phyloP scores from a whole-genome alignment of 768 basidiomycete species.

The Rhodocollybia butyracea region DNA sequence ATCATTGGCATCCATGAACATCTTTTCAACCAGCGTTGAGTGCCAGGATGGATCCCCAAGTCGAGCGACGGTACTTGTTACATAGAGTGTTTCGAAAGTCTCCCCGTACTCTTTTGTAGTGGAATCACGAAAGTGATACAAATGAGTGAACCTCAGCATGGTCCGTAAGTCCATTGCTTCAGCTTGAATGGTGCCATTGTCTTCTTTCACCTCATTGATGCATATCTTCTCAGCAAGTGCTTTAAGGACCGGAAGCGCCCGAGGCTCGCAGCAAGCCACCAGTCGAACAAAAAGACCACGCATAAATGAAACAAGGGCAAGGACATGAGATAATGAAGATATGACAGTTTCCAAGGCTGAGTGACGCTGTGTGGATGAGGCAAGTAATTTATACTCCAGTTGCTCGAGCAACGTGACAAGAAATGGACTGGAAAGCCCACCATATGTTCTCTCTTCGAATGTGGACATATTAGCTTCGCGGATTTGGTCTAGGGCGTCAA shows the following conservation, averaged over 20 bases:
- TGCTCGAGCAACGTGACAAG: slow-evolving; percentile 82
- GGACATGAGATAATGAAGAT: slow-evolving; percentile 49
- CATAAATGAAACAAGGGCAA: slow-evolving; percentile 61
- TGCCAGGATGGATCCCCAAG: neutral
- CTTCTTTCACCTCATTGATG: neutral
- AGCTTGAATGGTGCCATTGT: neutral
- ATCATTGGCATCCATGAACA: neutral
- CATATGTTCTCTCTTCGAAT: slow-evolving; percentile 9
- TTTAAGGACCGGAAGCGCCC: neutral
- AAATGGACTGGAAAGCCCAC: slow-evolving; percentile 62
- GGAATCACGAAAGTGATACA: no score
- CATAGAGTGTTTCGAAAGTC: neutral
- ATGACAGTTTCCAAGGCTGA: slow-evolving; percentile 27
- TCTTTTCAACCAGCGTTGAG: neutral
- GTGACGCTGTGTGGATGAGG: slow-evolving; percentile 28
- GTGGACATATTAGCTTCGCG: slow-evolving; percentile 5
- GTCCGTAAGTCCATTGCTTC: neutral
- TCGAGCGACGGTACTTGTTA: no score
- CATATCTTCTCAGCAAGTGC: neutral
- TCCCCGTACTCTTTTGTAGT: neutral
- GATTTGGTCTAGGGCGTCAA: slow-evolving; percentile 61
- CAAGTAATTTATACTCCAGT: slow-evolving; percentile 50
- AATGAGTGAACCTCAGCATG: neutral
- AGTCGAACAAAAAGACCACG: slow-evolving; percentile 62
- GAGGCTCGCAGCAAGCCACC: slow-evolving; percentile 22